Evolutionary conservation across 2,329 filamentous ascomycete genomes (phyloP), one percentile per base, ranked within the genome.

Genomic region (Penicillium sp.): DNA sequence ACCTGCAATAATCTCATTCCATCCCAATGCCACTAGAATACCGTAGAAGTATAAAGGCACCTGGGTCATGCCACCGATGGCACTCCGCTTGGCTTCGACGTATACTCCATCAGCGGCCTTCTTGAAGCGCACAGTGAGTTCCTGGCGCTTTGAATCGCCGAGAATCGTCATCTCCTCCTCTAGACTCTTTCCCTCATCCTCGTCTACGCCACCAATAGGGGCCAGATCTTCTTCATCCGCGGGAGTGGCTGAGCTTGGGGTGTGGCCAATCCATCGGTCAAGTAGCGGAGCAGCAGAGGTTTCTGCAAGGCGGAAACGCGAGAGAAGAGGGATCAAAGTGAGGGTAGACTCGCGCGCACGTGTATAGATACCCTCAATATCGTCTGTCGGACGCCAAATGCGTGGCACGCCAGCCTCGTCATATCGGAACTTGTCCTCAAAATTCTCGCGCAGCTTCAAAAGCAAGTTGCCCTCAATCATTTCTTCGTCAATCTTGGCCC

Each of bases 401-500:
- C 94, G 85, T 5, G 94, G 94, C 4, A 99, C 94, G 23, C 94
- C 94, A 6, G 87, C 87, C 55, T 97, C 92, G 67, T 99, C 94
- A 67, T 99, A 99, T 60, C 94, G 88, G 83, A 99, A 99, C 76
- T 96, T 97, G 78, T 99, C 94, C 76, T 99, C 94, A 64, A 99
- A 99, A 78, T 97, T 97, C 75, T 99, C 94, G 31, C 94, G 87
- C 48, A 99, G 84, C 79, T 99, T 99, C 64, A 97, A 81, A 29
- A 97, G 79, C 50, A 99, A 87, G 70, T 97, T 99, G 67, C 93
- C 93, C 77, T 97, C 94, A 87, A 96, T 96, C 70, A 97, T 91
- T 75, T 99, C 94, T 70, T 99, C 94, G 31, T 97, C 93, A 58
- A 99, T 89, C 79, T 91, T 94, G 55, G 91, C 88, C 42, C 91